Evolutionary conservation across 2,329 filamentous ascomycete genomes (phyloP), one percentile per base, ranked within the genome.

Genomic region (Ophiocordyceps polyrhachis-furcata): DNA sequence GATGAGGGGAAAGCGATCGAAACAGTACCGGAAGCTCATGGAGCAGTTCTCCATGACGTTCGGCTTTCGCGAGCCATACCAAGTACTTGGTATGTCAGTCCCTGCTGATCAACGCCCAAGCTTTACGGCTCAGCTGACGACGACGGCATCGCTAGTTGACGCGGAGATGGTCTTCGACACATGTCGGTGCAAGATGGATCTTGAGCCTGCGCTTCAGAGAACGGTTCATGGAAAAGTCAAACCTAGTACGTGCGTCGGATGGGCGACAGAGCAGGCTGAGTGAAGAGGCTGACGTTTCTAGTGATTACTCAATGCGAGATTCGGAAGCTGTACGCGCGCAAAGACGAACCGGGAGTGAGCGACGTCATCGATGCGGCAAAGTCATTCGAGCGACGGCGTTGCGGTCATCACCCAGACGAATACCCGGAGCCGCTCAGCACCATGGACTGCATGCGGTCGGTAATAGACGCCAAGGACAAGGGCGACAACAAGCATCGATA

Each of bases 11-110:
- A 71, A 71, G 57, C 62, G 70, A 14, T 68, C 67, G 20, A 73
- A 73, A 51, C 68, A 71, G 53, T 73, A 73, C 54, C 68, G 70
- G 54, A 95, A 95, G 77, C 78, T 95, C 56, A 93, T 98, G 80
- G 81, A 86, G 64, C 81, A 89, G 58, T 94, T 88, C 72, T 78
- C 80, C 58, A 73, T 89, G 61, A 79, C 78, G 48, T 95, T 93
- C 59, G 81, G 83, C 48, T 95, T 95, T 62, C 84, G 88, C 53
- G 83, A 91, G 64, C 87, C 91, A 12, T 96, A 95, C 65, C 91
- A 96, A 66, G 81, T 93, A 44, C 68, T 94, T 40, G 69, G 77
- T 81, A 66, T 47, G 67, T 56, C 47, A 17, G 25, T 28, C 25
- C 21, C 25, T 11, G 25, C 9, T 40, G 19, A 21, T 40, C 44